Base-by-base conservation (phyloP, 75 land plant genomes). In the Cryptomeria japonica region DNA sequence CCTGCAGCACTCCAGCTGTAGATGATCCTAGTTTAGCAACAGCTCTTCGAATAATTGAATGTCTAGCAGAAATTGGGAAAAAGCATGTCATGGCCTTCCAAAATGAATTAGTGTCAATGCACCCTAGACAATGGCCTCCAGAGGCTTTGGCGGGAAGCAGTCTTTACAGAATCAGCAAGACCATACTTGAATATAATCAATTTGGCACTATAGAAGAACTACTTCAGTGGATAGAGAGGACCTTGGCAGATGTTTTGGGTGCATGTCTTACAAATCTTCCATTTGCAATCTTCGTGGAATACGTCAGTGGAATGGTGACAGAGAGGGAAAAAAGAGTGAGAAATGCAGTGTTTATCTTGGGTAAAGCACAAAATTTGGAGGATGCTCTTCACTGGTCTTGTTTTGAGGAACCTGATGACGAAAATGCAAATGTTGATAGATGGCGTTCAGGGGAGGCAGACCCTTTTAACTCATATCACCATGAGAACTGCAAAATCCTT, bases 261-360 rank as follows among this genome's bases (percentile, higher is more conserved):
- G 92, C 91, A 42, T 93, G 92, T 64, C 88, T 93, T 5, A 93
- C 93, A 16, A 93, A 93, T 79, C 82, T 93, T 68, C 84, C 49
- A 0, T 85, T 31, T 8, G 90, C 87, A 47, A 88, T 93, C 77
- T 28, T 61, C 3, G 84, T 87, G 31, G 86, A 88, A 61, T 93
- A 90, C 75, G 47, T 42, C 16, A 64, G 84, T 58, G 76, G 87
- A 51, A 32, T 46, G 5, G 87, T 88, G 41, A 88, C 87, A 73
- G 90, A 88, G 76, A 82, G 90, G 86, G 88, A 91, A 34, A 80
- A 75, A 16, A 53, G 92, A 38, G 90, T 92, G 3, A 86, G 90
- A 16, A n/a, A 46, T 18, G 88, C 93, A 14, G 86, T 87, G 32
- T 82, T 32, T 84, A 70, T 91, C 83, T 86, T 93, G 7, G 94